Base-by-base conservation (phyloP, 2,329 filamentous ascomycete species). In the Cladosporium sp. region DNA sequence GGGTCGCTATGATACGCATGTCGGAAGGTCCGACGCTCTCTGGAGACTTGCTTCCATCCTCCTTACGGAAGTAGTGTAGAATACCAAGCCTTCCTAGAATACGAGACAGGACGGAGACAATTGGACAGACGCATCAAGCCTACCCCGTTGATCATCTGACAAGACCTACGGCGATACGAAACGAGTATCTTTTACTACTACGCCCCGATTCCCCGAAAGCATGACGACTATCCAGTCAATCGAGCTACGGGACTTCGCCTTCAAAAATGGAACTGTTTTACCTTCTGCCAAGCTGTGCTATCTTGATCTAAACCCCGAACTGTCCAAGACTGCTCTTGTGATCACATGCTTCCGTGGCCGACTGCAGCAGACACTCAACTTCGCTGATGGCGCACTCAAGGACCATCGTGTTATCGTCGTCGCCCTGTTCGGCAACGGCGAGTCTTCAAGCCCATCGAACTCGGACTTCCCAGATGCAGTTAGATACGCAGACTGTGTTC, bases 341-440 rank as follows among this genome's bases (percentile, higher is more conserved):
- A 58, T 58, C 18, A 58, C 56, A 25, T 58, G 56, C 34, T 58
- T 58, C 56, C 56, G 56, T 25, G 56, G 56, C 23, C 56, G 56
- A 8, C 36, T 58, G 11, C 56, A 46, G 5, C 39, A 36, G 10
- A 58, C 56, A 2, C 34, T 46, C 56, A 58, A 58, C 36, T 58
- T 58, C 34, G 53, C 53, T 23, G 34, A 26, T 25, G 56, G 56
- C 36, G 36, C 56, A 21, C 34, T 66, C 21, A 14, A 28, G 16
- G 32, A 65, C 16, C 48, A 66, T 18, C 51, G 39, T 23, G 49
- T 49, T 34, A 61, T 62, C 32, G 62, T 64, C 36, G 61, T 65
- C 8, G 64, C 64, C 7, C 34, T 65, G 1, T 51, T 62, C 60
- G 57, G 57, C 0, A 54, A 64, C 11, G 58, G 51, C 28, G 59